Conservation (phyloP, 2,329 filamentous ascomycete species). For the Apiospora rasikravindrae region DNA sequence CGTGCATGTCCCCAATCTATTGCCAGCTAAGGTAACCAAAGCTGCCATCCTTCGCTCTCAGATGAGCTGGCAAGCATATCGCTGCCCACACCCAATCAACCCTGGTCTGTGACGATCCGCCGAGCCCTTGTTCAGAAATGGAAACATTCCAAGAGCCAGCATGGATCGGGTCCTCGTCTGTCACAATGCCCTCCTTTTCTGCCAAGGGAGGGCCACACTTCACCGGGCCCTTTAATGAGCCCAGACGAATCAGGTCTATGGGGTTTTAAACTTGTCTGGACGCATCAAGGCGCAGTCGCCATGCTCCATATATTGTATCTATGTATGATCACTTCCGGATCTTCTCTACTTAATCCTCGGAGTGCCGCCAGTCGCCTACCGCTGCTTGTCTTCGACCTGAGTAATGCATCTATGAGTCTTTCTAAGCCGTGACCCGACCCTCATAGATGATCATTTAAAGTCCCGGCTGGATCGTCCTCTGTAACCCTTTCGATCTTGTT, state of each 20-base stretch:
- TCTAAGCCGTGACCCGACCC: slow-evolving; percentile 7
- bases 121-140: slow-evolving; percentile 4
- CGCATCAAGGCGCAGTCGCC: slow-evolving; percentile 8
- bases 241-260: neutral
- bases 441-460: slow-evolving; percentile 8
- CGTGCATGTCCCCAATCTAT: slow-evolving; percentile 4
- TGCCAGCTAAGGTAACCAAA: neutral
- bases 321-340: slow-evolving; percentile 9
- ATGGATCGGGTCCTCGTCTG: slow-evolving; percentile 5
- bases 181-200: slow-evolving; percentile 10
- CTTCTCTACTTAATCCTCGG: slow-evolving; percentile 7
- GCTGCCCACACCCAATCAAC: slow-evolving; percentile 2
- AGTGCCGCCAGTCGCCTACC: slow-evolving; percentile 2
- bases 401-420: slow-evolving; percentile 10
- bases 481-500: slow-evolving; percentile 20
- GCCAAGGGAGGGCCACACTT: slow-evolving; percentile 12
- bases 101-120: slow-evolving; percentile 6
- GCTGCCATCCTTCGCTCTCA: neutral
- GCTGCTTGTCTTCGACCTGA: neutral
- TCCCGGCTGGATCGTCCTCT: slow-evolving; percentile 11
- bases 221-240: slow-evolving; percentile 12
- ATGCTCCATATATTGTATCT: slow-evolving; percentile 2
- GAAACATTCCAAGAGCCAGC: slow-evolving; percentile 14
- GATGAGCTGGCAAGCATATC: slow-evolving; percentile 13
- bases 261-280: neutral